Conservation (phyloP, 2,329 filamentous ascomycete genomes). For the Macrophomina tecta region DNA sequence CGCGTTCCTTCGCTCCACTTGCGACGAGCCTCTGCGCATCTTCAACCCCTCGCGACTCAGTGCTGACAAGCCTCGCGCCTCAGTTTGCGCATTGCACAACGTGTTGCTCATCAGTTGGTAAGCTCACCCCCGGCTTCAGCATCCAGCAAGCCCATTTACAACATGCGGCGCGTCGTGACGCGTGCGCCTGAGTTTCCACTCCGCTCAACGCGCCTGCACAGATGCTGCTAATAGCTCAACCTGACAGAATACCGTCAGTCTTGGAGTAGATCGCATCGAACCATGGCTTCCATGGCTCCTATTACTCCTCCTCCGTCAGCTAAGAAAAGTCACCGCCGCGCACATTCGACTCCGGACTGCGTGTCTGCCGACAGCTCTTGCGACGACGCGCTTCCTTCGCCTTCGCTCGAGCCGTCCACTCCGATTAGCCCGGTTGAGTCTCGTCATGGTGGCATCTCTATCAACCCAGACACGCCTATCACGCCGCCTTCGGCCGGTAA, state of each 20-base stretch:
- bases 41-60: background rate
- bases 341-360: background rate
- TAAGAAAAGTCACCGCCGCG: background rate
- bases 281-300: slow-evolving; percentile 2
- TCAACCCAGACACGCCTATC: slow-evolving; percentile 1
- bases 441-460: background rate
- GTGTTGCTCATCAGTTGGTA: background rate
- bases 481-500: background rate
- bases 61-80: slow-evolving; percentile 2
- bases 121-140: background rate
- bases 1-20: background rate
- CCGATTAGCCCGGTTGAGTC: slow-evolving; percentile 1
- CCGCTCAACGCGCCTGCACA: background rate
- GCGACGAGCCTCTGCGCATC: background rate
- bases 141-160: too few relatives aligned
- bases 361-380: background rate
- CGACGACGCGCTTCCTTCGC: background rate
- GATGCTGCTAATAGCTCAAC: background rate
- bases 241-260: background rate
- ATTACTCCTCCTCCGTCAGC: background rate
- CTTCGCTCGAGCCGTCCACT: background rate
- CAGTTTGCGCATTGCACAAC: slow-evolving; percentile 6
- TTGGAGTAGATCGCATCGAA: background rate
- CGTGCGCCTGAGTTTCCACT: too few relatives aligned
- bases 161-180: too few relatives aligned